These are phyloP conservation scores for Phytophthora agathidicida DNA, from an alignment of 352 stramenopile genomes.

Conservation along the genomic window DNA sequence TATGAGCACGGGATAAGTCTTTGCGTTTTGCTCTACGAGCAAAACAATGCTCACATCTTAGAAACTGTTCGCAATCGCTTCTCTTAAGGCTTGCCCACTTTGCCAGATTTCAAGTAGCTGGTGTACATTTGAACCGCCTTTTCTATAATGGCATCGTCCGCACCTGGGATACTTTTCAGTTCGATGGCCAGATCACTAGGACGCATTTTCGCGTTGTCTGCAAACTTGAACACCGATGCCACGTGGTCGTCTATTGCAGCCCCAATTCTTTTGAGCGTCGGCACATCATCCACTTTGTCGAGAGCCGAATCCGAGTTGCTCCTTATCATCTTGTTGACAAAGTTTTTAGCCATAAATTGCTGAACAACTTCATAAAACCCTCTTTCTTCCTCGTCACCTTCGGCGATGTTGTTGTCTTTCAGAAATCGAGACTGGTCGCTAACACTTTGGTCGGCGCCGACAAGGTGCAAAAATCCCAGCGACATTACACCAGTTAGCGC, in stretches of 20 bases:
- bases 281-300: neutral
- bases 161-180: neutral
- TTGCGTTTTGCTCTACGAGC: neutral
- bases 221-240: neutral
- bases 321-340: neutral
- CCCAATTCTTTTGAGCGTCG: neutral
- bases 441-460: neutral
- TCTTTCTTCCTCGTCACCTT: neutral
- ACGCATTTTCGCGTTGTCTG: neutral
- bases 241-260: neutral
- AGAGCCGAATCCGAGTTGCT: neutral
- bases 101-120: neutral
- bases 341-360: neutral
- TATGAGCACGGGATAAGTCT: neutral
- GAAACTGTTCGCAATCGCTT: neutral
- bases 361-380: neutral
- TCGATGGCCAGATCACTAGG: neutral
- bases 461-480: no score
- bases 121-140: neutral
- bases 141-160: neutral
- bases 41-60: neutral
- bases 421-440: neutral
- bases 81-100: neutral
- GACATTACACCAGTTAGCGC: no score
- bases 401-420: neutral